Conservation (phyloP, 1,284 basidiomycete genomes). For the Takashimella koratensis region DNA sequence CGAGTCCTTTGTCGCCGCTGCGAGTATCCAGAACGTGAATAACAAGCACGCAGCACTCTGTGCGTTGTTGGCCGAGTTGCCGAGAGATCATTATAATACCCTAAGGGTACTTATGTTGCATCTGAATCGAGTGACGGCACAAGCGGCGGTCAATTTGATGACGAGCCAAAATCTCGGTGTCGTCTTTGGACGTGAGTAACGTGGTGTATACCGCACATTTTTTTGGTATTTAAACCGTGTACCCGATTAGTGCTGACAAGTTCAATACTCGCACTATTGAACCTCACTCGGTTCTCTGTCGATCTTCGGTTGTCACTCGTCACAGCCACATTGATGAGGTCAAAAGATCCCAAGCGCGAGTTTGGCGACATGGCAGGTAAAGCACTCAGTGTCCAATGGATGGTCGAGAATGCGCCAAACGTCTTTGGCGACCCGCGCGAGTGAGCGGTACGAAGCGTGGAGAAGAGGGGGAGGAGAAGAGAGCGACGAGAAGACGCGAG, state of each 20-base stretch:
- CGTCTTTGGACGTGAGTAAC: constrained; percentile 98
- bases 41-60: constrained; percentile 62
- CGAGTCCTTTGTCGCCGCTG: constrained; percentile 77
- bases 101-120: constrained; percentile 80
- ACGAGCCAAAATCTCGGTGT: constrained; percentile 94
- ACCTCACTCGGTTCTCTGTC: no score
- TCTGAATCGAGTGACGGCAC: constrained; percentile 72
- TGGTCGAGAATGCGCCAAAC: constrained; percentile 77
- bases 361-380: constrained; percentile 89
- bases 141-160: constrained; percentile 81
- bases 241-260: constrained; percentile 1
- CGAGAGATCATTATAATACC: constrained; percentile 82
- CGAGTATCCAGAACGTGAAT: constrained; percentile 63
- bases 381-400: constrained; percentile 84
- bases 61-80: constrained; percentile 72
- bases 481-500: background rate
- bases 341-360: constrained; percentile 77
- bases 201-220: no score
- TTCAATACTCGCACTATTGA: no score
- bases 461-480: background rate
- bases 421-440: constrained; percentile 37
- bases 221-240: no score
- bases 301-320: constrained; percentile 7
- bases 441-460: background rate
- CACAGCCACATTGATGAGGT: constrained; percentile 87